These are phyloP conservation scores for Acanthamoeba healyi DNA, from an alignment of 208 protist genomes.

Conservation along the genomic window DNA sequence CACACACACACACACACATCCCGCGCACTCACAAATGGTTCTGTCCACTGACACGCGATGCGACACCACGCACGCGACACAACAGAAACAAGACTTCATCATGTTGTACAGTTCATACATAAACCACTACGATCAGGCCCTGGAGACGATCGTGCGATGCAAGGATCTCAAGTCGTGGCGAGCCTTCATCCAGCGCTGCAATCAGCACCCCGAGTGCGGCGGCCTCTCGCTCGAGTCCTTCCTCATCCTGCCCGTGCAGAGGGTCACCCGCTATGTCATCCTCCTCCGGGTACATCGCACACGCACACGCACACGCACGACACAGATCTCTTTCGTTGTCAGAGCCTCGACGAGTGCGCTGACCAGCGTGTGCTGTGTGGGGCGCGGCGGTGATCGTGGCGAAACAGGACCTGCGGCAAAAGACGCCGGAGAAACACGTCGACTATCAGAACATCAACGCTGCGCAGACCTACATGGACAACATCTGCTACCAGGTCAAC, in stretches of 20 bases:
- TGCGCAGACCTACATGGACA: conserved; percentile 64
- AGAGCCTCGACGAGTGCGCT: neutral
- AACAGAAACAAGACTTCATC: conserved; percentile 62
- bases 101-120: conserved; percentile 55
- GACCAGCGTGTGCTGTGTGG: neutral
- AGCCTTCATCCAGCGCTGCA: conserved; percentile 49
- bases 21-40: too few relatives aligned
- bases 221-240: conserved; percentile 53
- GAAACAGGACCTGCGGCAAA: conserved; percentile 21
- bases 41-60: too few relatives aligned
- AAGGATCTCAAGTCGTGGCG: neutral
- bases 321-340: neutral
- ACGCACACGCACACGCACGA: neutral
- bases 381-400: too few relatives aligned
- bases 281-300: neutral
- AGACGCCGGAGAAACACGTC: conserved; percentile 35
- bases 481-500: conserved; percentile 42
- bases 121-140: conserved; percentile 65
- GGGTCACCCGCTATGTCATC: conserved; percentile 57
- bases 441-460: conserved; percentile 55
- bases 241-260: conserved; percentile 55
- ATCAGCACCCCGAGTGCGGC: conserved; percentile 63
- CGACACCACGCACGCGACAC: too few relatives aligned
- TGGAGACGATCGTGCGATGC: conserved; percentile 52
- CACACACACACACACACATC: neutral